These are phyloP conservation scores for Pichia sp. DNA, from an alignment of 1,139 yeast species.

Conservation along the genomic window DNA sequence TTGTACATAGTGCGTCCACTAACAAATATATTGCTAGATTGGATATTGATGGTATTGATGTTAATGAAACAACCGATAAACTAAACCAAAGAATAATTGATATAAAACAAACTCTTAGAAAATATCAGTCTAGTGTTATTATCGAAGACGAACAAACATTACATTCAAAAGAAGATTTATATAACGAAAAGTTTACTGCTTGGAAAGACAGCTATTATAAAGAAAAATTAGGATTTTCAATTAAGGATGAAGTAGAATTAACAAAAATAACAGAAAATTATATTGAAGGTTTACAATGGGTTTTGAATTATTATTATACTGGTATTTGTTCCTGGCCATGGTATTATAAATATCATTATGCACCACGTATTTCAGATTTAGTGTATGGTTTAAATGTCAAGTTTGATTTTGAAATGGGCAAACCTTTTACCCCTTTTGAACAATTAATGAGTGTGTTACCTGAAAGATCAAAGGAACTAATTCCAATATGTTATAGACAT, in stretches of 20 bases:
- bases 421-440: slow-evolving; percentile 88
- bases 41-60: slow-evolving; percentile 70
- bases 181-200: slow-evolving; percentile 62
- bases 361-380: slow-evolving; percentile 90
- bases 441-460: slow-evolving; percentile 98
- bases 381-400: slow-evolving; percentile 57
- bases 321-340: slow-evolving; percentile 96
- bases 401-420: slow-evolving; percentile 60
- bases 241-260: slow-evolving; percentile 52
- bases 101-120: slow-evolving; percentile 44
- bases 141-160: slow-evolving; percentile 55
- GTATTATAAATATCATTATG: slow-evolving; percentile 82
- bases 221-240: slow-evolving; percentile 65
- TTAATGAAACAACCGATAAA: slow-evolving; percentile 58
- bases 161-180: slow-evolving; percentile 56
- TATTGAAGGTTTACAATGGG: slow-evolving; percentile 95
- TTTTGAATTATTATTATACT: slow-evolving; percentile 76
- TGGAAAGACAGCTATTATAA: slow-evolving; percentile 86
- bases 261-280: slow-evolving; percentile 69
- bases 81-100: slow-evolving; percentile 43
- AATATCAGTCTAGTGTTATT: slow-evolving; percentile 67
- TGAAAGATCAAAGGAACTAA: slow-evolving; percentile 74
- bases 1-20: slow-evolving; percentile 53
- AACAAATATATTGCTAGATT: slow-evolving; percentile 52
- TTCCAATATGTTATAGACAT: slow-evolving; percentile 72